phyloP scores from a whole-genome alignment of 345 rosid species.

The Eucalyptus erythrocorys region DNA sequence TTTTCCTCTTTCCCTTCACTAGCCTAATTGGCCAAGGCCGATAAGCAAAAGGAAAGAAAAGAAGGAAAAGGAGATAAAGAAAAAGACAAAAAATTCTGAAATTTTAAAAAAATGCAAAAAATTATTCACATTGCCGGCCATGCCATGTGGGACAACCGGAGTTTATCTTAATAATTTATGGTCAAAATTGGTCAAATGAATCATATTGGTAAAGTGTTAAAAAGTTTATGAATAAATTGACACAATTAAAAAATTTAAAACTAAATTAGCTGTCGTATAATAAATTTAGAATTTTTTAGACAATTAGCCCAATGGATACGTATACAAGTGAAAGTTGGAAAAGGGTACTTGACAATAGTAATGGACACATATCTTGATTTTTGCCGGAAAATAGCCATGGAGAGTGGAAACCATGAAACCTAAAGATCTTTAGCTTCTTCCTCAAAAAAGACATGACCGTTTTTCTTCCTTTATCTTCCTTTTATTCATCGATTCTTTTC shows the following conservation, averaged over 20 bases:
- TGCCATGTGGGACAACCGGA: not conserved
- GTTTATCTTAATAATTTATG: not conserved
- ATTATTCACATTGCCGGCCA: rapidly evolving
- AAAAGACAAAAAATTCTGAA: not conserved
- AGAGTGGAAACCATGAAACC: not conserved
- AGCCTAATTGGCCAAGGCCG: too few relatives aligned
- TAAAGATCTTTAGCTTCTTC: not conserved
- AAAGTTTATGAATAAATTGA: not conserved
- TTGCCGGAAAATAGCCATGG: not conserved
- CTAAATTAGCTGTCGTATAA: rapidly evolving
- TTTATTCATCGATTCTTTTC: not conserved
- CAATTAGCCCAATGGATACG: not conserved
- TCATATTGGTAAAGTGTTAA: not conserved
- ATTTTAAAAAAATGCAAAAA: rapidly evolving
- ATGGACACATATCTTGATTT: not conserved
- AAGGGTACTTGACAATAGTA: not conserved
- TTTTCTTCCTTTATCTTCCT: not conserved
- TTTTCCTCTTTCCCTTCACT: not conserved
- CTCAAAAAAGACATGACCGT: not conserved
- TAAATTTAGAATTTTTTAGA: not conserved
- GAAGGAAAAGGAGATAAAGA: not conserved
- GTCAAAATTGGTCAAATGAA: not conserved
- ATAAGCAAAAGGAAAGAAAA: not conserved
- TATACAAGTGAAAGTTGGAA: not conserved
- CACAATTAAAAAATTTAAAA: not conserved